Evolutionary conservation across 805 yeast species (phyloP).

Genomic region (Pichia heedii): DNA sequence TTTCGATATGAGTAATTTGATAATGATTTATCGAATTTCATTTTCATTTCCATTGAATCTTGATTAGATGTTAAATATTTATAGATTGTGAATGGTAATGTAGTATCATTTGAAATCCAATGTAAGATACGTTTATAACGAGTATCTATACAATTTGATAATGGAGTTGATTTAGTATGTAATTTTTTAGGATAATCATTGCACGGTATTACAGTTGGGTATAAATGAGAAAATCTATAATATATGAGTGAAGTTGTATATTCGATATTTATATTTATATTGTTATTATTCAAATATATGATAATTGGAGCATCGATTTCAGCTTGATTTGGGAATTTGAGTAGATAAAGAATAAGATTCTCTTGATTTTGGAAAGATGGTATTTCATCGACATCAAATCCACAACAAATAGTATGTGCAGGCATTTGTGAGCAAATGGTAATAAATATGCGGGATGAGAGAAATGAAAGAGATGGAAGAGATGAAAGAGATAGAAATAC

Average conservation of each 20-base stretch:
- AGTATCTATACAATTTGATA: not conserved
- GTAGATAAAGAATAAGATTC: too few species aligned
- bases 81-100: not conserved
- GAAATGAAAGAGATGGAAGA: too few species aligned
- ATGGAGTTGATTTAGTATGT: not conserved
- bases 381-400: too few species aligned
- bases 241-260: slow-evolving; percentile 11
- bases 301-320: not conserved
- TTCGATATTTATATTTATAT: slow-evolving; percentile 1
- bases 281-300: not conserved
- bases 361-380: too few species aligned
- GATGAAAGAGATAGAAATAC: too few species aligned
- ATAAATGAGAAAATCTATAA: slow-evolving; percentile 24
- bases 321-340: too few species aligned
- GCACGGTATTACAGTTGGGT: slow-evolving; percentile 13
- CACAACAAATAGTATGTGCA: too few species aligned
- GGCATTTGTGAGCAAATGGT: too few species aligned
- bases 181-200: not conserved
- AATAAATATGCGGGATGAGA: too few species aligned
- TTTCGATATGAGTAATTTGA: not conserved
- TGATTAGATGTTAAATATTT: not conserved
- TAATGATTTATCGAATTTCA: slow-evolving; percentile 24
- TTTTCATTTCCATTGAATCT: slow-evolving; percentile 9
- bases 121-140: not conserved
- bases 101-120: not conserved